These are phyloP conservation scores for Mycena amicta DNA, from an alignment of 768 basidiomycete species.

Conservation along the genomic window DNA sequence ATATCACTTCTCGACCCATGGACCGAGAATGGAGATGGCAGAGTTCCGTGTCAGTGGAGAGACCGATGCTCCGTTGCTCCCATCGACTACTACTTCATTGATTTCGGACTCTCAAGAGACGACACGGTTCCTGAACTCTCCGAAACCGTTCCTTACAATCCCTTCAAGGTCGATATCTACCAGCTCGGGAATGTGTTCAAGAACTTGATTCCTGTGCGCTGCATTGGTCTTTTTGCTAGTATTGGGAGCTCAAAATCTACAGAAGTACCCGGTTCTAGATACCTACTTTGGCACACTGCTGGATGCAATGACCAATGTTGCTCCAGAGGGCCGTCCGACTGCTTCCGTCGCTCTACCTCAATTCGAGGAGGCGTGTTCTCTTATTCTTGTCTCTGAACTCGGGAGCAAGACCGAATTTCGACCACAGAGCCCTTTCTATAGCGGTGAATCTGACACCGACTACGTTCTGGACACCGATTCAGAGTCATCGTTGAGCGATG, in stretches of 20 bases:
- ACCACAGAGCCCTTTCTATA: too few species aligned
- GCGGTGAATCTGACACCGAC: too few species aligned
- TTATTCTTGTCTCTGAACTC: neutral
- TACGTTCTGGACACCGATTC: too few species aligned
- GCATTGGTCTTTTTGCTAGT: too few species aligned
- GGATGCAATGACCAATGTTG: neutral
- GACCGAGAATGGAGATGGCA: neutral
- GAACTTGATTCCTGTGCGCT: too few species aligned
- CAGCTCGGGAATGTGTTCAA: conserved; percentile 26
- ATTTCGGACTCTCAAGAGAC: conserved; percentile 30
- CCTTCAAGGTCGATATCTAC: conserved; percentile 33
- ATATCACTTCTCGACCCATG: conserved; percentile 5
- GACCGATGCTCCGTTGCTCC: conserved; percentile 24
- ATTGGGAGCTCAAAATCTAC: too few species aligned
- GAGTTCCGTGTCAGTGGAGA: neutral
- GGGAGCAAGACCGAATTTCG: too few species aligned
- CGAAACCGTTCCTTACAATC: neutral
- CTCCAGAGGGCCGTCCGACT: neutral
- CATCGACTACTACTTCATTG: conserved; percentile 30
- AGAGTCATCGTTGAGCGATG: too few species aligned
- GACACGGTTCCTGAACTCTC: conserved; percentile 28
- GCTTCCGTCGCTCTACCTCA: neutral
- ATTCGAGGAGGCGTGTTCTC: neutral
- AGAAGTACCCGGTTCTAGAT: too few species aligned
- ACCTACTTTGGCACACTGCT: too few species aligned